Conservation (phyloP, 768 basidiomycete genomes). For the Amanita pseudoporphyria region DNA sequence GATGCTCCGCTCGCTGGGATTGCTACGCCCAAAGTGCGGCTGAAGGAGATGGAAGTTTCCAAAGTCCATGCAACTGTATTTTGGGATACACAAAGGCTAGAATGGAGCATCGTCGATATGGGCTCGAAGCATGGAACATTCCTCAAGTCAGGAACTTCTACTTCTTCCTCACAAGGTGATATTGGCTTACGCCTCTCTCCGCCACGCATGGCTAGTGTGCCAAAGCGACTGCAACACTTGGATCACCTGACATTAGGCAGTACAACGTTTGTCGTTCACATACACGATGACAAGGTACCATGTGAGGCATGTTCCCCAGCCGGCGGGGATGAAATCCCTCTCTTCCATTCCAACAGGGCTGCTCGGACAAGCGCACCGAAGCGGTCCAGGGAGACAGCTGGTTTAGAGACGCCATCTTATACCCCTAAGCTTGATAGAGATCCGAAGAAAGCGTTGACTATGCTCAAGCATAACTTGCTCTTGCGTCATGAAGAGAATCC, state of each 20-base stretch:
- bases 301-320: constrained; percentile 51
- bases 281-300: constrained; percentile 52
- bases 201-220: constrained; percentile 58
- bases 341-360: constrained; percentile 31
- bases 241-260: constrained; percentile 61
- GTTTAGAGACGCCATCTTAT: constrained; percentile 17
- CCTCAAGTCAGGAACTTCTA: constrained; percentile 25
- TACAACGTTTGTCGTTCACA: constrained; percentile 62
- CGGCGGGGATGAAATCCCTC: constrained; percentile 47
- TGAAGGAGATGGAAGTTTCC: constrained; percentile 80
- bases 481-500: constrained; percentile 31
- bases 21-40: constrained; percentile 51
- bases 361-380: constrained; percentile 17
- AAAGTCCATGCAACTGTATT: constrained; percentile 72
- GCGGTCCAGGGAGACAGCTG: constrained; percentile 19
- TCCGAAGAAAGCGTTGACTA: constrained; percentile 55
- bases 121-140: constrained; percentile 83
- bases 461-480: constrained; percentile 56
- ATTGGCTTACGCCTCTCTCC: constrained; percentile 49
- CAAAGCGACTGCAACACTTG: constrained; percentile 50
- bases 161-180: constrained; percentile 15
- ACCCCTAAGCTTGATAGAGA: constrained; percentile 26
- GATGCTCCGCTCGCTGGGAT: constrained; percentile 44
- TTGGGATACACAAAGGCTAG: constrained; percentile 48
- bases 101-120: constrained; percentile 78